Conservation (phyloP, 164 flowering plant species). For the Pachysandra terminalis region DNA sequence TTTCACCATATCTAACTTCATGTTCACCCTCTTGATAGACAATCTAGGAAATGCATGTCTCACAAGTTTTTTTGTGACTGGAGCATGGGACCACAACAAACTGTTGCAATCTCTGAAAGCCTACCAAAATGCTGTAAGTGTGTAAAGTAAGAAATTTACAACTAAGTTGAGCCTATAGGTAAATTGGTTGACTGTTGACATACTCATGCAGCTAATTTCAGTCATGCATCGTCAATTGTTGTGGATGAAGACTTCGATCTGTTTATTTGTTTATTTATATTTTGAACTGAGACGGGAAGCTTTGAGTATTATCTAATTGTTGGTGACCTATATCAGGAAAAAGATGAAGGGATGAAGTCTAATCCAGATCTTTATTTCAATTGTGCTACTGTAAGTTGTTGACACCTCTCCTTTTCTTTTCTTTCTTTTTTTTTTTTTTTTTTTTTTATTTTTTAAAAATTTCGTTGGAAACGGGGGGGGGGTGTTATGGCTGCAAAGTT, state of each 20-base stretch:
- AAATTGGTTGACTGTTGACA: too few relatives aligned
- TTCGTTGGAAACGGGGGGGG: too few relatives aligned
- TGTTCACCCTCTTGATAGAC: slow-evolving; percentile 38
- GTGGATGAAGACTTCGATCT: not conserved
- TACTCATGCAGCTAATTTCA: not conserved
- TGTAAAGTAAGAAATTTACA: not conserved
- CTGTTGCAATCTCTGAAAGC: slow-evolving; percentile 78
- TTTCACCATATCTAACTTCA: not conserved
- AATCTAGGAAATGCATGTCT: slow-evolving; percentile 91
- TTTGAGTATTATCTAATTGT: slow-evolving; percentile 8
- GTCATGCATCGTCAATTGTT: not conserved
- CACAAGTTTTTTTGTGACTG: slow-evolving; percentile 79
- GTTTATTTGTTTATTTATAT: not conserved
- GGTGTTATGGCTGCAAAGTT: not conserved
- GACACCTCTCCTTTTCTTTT: not conserved
- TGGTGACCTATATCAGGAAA: slow-evolving; percentile 51
- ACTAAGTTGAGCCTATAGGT: too few relatives aligned
- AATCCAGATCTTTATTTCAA: slow-evolving; percentile 88
- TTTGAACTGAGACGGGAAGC: slow-evolving; percentile 3
- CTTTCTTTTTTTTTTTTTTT: not conserved
- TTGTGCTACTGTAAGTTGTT: slow-evolving; percentile 76
- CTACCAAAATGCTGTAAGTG: slow-evolving; percentile 84
- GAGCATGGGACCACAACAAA: slow-evolving; percentile 81
- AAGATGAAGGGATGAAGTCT: slow-evolving; percentile 69
- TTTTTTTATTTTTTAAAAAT: not conserved